Base-by-base conservation (phyloP, 345 rosid species). In the Nephelium lappaceum region DNA sequence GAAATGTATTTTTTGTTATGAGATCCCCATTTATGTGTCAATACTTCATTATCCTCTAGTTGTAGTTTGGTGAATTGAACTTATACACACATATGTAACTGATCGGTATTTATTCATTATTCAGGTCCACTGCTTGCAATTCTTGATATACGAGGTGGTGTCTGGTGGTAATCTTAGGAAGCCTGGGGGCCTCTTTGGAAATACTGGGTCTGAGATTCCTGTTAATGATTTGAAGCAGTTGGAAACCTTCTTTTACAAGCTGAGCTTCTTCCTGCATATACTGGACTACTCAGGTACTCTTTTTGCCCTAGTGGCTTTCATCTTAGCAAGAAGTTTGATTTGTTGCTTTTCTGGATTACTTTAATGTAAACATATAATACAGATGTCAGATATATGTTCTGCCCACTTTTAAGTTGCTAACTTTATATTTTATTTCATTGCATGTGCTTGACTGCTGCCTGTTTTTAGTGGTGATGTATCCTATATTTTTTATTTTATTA, bases 91-190 rank as follows among this genome's bases (percentile, higher is more conserved):
- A 25, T 62, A 42, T 27, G 42, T 64, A 57, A 79, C 66, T 38
- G 68, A 67, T 64, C 31, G 10, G 31, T 38, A 27, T 47, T 19
- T n/a, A 65, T 67, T 67, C 62, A 57, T 80, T 39, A 45, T 68
- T 68, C 67, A 96, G 99, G 94, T 96, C 71, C 98, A 94, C 81
- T 96, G 98, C 85, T 88, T 96, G 91, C 99, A 96, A 78, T 96
- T 94, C 86, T 83, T 96, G 74, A 96, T 96, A 67, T 96, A 94
- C 82, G 99, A 96, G 86, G 97, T 94, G 79, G 98, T 96, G 9
- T 96, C 99, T 85, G 99, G 99, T 75, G 99, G 99, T 76, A 94
- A 96, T 91, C 94, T 94, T 73, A 88, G 99, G 87, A 94, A 91
- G 83, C 98, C 98, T 57, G 99, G 98, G 67, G 99, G 99, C 18